These are phyloP conservation scores for Wickerhamomyces queroliae DNA, from an alignment of 805 yeast species.

Conservation along the genomic window DNA sequence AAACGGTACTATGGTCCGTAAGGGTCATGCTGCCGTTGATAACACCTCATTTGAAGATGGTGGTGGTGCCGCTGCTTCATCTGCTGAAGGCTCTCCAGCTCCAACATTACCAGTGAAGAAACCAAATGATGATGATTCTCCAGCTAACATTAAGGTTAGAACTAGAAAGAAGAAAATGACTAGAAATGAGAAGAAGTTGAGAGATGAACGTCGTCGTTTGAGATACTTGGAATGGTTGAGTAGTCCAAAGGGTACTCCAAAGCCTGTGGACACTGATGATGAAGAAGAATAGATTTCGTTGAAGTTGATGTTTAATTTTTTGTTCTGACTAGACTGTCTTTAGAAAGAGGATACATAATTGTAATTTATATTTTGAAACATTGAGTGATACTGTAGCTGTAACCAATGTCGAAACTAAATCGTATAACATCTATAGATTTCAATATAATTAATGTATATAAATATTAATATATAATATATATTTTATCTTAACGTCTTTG, in stretches of 20 bases:
- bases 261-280: slow-evolving; percentile 89
- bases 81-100: slow-evolving; percentile 41
- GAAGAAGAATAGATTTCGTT: slow-evolving; percentile 47
- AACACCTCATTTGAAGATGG: slow-evolving; percentile 78
- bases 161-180: slow-evolving; percentile 95
- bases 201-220: slow-evolving; percentile 90
- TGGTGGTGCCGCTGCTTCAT: slow-evolving; percentile 47
- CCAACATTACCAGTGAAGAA: slow-evolving; percentile 38
- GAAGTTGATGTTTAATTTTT: neutral
- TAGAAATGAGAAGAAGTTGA: slow-evolving; percentile 88
- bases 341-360: no score
- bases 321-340: neutral
- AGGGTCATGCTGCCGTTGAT: slow-evolving; percentile 75
- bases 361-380: no score
- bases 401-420: no score
- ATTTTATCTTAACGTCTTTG: no score
- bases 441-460: no score
- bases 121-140: slow-evolving; percentile 75
- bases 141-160: slow-evolving; percentile 92
- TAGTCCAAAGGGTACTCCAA: slow-evolving; percentile 97
- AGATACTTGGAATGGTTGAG: slow-evolving; percentile 93
- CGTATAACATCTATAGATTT: no score
- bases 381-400: no score
- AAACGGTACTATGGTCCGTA: slow-evolving; percentile 82
- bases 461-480: no score